Evolutionary conservation across 2,329 filamentous ascomycete species (phyloP).

Genomic region (Corniculantispora saksenae): DNA sequence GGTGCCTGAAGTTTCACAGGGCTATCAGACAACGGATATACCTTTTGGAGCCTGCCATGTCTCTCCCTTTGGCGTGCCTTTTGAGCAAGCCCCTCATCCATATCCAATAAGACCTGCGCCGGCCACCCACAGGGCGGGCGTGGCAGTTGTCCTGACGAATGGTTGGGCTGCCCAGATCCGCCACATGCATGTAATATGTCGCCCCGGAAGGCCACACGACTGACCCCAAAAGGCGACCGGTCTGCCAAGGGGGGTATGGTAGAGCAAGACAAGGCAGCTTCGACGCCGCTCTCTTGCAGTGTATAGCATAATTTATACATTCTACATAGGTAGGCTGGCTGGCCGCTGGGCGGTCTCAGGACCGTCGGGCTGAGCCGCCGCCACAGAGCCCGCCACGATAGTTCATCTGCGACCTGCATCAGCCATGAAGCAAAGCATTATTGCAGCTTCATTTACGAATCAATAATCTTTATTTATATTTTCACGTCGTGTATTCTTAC

Average conservation of each 20-base stretch:
- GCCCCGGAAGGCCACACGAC: not conserved
- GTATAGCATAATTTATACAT: not conserved
- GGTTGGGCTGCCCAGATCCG: not conserved
- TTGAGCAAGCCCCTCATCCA: not conserved
- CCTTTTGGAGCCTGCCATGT: not conserved
- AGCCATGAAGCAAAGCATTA: not conserved
- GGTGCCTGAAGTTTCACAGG: constrained; percentile 4
- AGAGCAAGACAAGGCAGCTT: not conserved
- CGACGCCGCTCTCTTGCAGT: not conserved
- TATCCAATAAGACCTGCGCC: not conserved
- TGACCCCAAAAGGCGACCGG: not conserved
- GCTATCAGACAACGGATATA: not conserved
- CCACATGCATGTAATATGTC: not conserved
- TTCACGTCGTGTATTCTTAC: not conserved
- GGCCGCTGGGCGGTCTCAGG: too few species aligned
- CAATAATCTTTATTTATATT: not conserved
- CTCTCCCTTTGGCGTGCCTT: not conserved
- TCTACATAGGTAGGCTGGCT: not conserved
- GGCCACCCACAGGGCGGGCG: not conserved
- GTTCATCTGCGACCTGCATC: constrained; percentile 10
- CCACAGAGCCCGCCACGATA: not conserved
- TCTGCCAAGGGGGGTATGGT: not conserved
- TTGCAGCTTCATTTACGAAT: not conserved
- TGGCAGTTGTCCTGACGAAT: not conserved
- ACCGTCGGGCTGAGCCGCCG: not conserved